Evolutionary conservation across 2,329 filamentous ascomycete species (phyloP), one percentile per base, ranked within the genome.

Genomic region (Trichoderma aggressivum): DNA sequence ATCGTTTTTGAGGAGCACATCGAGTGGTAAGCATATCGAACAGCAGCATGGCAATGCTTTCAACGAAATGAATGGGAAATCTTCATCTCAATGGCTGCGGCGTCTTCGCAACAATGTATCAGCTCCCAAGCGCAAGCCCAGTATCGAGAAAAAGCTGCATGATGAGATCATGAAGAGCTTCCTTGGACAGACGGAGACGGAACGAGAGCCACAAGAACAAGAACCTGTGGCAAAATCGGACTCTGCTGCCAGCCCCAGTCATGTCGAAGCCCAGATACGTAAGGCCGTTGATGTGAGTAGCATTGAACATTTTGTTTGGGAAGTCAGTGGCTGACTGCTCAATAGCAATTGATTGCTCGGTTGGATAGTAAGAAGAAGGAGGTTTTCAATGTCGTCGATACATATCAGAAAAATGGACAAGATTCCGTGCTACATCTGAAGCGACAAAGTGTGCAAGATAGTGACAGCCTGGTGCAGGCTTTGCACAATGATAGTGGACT

Each of bases 271-370:
- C 5, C 66, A 61, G 21, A 53, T 69, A 10, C 56, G 28, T 4
- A 16, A n/a, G 3, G 55, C 77, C 18, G 73, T 79, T 18, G 73
- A 77, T 55, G 78, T 80, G 72, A 73, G 76, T 73, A 21, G 18
- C 14, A 16, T 7, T 7, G 50, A n/a, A 18, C 36, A 26, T 16
- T 26, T 14, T 28, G 53, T 16, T 61, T 21, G 21, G n/a, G 58
- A 39, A 53, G 36, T 21, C 16, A 50, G 18, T 18, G 34, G 34
- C 66, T 72, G 50, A 72, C 71, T 6, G 64, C 47, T 11, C 34
- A 18, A 26, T 53, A 75, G 78, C 74, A 65, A 67, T 72, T 80
- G 66, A 64, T 76, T 61, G 59, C 53, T 36, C 75, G 76, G 65
- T 72, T 80, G 2, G 70, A 70, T 21, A 50, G 70, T 24, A 79